These are phyloP conservation scores for Ogataea trehaloabstinens DNA, from an alignment of 805 yeast genomes.

Conservation along the genomic window DNA sequence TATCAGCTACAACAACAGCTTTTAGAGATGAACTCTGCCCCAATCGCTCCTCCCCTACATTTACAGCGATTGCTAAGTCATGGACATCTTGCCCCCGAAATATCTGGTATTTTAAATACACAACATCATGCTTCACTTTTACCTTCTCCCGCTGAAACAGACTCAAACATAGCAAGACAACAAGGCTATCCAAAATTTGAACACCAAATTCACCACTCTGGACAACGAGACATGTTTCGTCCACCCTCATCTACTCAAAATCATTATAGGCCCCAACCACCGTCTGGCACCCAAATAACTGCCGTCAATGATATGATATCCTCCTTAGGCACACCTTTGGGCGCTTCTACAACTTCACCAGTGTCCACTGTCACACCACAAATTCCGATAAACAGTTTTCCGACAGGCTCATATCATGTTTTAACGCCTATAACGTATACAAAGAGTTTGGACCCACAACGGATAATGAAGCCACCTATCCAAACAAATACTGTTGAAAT, in stretches of 20 bases:
- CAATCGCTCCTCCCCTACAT: slow-evolving; percentile 12
- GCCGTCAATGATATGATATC: background rate
- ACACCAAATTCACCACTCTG: background rate
- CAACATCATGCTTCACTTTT: background rate
- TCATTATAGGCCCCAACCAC: background rate
- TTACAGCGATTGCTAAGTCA: slow-evolving; percentile 3
- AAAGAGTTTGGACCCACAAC: background rate
- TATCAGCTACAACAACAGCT: slow-evolving; percentile 19
- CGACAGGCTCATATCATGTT: background rate
- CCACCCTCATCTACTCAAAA: no score
- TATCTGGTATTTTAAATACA: background rate
- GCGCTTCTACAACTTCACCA: background rate
- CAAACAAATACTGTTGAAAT: background rate
- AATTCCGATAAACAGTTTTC: no score
- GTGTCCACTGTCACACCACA: background rate
- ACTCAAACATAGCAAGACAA: background rate
- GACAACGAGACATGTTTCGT: background rate
- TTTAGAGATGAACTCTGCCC: slow-evolving; percentile 11
- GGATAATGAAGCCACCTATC: background rate
- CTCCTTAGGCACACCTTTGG: background rate
- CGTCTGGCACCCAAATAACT: background rate
- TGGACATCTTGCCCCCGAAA: no score
- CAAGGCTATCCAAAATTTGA: background rate
- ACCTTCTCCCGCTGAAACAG: background rate
- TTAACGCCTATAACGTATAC: background rate